Conservation (phyloP, 495 filamentous ascomycete genomes). For the Extremus antarcticus region DNA sequence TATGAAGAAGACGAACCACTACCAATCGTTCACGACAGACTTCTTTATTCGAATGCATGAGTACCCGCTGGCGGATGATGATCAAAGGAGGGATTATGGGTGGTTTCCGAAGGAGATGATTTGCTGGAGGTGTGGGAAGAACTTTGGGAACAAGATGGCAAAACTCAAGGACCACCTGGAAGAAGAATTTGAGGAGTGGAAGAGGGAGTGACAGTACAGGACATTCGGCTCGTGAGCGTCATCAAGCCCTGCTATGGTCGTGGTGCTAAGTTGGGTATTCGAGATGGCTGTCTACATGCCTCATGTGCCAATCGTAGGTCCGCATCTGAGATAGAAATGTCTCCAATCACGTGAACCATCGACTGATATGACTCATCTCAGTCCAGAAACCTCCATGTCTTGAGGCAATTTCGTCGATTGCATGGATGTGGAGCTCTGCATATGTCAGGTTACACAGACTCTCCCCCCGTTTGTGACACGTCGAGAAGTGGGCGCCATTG, state of each 20-base stretch:
- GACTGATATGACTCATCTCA: background rate
- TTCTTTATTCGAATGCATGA: constrained; percentile 77
- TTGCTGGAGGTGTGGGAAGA: constrained; percentile 77
- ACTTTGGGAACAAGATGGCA: constrained; percentile 61
- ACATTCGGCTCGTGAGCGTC: background rate
- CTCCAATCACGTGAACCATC: background rate
- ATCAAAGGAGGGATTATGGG: constrained; percentile 46
- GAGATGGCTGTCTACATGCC: too few relatives aligned
- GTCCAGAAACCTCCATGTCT: too few relatives aligned
- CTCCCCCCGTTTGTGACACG: background rate
- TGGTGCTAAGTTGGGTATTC: too few relatives aligned
- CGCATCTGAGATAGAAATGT: background rate
- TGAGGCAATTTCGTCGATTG: background rate
- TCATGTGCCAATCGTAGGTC: too few relatives aligned
- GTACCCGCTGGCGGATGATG: constrained; percentile 59
- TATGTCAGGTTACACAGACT: background rate
- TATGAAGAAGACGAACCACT: constrained; percentile 76
- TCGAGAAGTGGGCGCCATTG: background rate
- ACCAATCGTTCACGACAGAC: constrained; percentile 79
- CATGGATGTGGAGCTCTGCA: background rate
- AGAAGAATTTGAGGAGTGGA: constrained; percentile 76
- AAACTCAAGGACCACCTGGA: constrained; percentile 70
- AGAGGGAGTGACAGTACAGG: constrained; percentile 40
- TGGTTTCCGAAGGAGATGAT: constrained; percentile 52
- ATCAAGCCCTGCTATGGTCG: too few relatives aligned